Evolutionary conservation across 371 early-diverging fungal species (phyloP), one percentile per base, ranked within the genome.

Genomic region (Furculomyces boomerangus): DNA sequence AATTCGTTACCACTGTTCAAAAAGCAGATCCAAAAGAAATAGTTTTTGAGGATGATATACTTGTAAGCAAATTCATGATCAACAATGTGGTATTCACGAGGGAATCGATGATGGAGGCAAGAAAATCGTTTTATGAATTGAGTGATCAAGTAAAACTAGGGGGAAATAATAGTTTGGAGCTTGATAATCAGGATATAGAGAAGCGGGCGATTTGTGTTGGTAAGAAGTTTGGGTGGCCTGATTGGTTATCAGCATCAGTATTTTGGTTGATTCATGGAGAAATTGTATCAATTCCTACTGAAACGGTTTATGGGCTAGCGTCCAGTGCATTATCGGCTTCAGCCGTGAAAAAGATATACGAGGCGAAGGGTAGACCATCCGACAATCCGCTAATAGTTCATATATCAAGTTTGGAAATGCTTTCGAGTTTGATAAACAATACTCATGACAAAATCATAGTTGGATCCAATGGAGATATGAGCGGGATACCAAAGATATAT

Each of bases 321-420:
- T 92, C 94, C 51, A 86, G 89, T 62, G 96, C 97, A 0, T 71
- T 90, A 18, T 66, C 75, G 39, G 67, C 75, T 1, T 53, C 60
- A 3, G 88, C 93, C 5, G 87, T 96, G 8, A 54, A 68, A 47
- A 75, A 77, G 54, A 95, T 99, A 55, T 99, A 82, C 71, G 65
- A 61, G 7, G 89, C 91, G 60, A 99, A 99, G 71, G 81, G 86
- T 52, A 71, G 99, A 57, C 99, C 99, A 10, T 73, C 77, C 14
- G 99, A 99, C 65, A 99, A 99, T 70, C 99, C 99, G 3, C 75
- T 99, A 13, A 99, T 99, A 63, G 90, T 98, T 13, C 99, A 98
- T 65, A 81, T 98, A 7, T 90, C 93, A 5, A 86, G 86, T 1
- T 61, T 96, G 29, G 72, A 73, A 5, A 98, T 99, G 99, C 76